Evolutionary conservation across 2,329 filamentous ascomycete species (phyloP).

Genomic region (Colletotrichum sublineola): DNA sequence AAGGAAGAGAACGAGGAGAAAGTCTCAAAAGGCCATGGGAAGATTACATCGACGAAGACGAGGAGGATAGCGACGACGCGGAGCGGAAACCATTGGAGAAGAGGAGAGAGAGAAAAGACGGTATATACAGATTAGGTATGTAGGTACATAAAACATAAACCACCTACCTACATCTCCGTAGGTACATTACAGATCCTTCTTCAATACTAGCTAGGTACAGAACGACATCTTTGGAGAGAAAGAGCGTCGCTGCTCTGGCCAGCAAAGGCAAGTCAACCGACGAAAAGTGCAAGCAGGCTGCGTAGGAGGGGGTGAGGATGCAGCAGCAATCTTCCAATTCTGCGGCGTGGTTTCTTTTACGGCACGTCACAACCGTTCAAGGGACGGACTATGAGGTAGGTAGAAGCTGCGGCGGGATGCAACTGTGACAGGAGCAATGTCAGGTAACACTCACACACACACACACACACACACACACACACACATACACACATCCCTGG

Average conservation of each 20-base stretch:
- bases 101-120: slow-evolving; percentile 6
- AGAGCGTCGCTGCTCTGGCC: slow-evolving; percentile 21
- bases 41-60: slow-evolving; percentile 10
- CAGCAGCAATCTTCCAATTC: background rate
- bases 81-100: slow-evolving; percentile 52
- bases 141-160: background rate
- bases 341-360: background rate
- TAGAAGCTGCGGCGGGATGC: background rate
- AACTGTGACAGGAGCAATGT: slow-evolving; percentile 36
- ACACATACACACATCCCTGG: background rate
- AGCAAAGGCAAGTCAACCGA: slow-evolving; percentile 19
- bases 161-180: background rate
- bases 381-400: background rate
- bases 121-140: slow-evolving; percentile 51
- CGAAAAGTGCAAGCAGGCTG: background rate
- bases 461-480: no score
- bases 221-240: background rate
- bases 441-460: background rate
- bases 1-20: background rate
- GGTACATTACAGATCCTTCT: background rate
- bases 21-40: slow-evolving; percentile 10
- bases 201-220: background rate
- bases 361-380: background rate
- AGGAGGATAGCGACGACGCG: slow-evolving; percentile 42
- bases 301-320: background rate